Percentiles rank a stretch among this genome's conserved stretches.
phyloP scores from a whole-genome alignment of 176 grass and related monocot species.

The Zizania latifolia region DNA sequence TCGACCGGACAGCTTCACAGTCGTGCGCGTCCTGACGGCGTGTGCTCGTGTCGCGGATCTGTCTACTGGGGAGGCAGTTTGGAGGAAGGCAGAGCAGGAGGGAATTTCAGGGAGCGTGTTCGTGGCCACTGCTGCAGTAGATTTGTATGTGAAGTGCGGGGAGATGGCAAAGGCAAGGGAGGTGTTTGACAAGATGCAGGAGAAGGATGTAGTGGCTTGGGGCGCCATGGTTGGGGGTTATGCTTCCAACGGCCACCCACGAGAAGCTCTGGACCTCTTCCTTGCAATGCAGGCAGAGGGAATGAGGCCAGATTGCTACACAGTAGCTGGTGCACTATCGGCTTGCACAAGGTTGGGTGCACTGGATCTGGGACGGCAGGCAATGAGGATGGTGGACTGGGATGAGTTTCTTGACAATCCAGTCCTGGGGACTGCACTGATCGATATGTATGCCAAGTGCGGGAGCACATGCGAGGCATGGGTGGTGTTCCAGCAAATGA shows the following conservation, averaged over 20 bases:
- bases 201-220: slow-evolving; percentile 54
- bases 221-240: slow-evolving; percentile 62
- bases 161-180: slow-evolving; percentile 38
- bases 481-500: slow-evolving; percentile 49
- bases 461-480: slow-evolving; percentile 44
- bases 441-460: slow-evolving; percentile 71
- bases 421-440: slow-evolving; percentile 54
- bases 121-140: slow-evolving; percentile 42
- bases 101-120: slow-evolving; percentile 31
- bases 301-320: slow-evolving; percentile 42
- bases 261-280: slow-evolving; percentile 51
- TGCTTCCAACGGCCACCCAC: slow-evolving; percentile 48
- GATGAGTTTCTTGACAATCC: slow-evolving; percentile 50
- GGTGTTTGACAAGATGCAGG: slow-evolving; percentile 48
- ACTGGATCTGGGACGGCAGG: slow-evolving; percentile 39
- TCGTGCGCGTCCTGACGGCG: slow-evolving; percentile 41
- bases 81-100: slow-evolving; percentile 19
- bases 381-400: slow-evolving; percentile 13
- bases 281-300: slow-evolving; percentile 42
- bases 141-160: slow-evolving; percentile 60
- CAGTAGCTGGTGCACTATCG: slow-evolving; percentile 43
- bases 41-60: slow-evolving; percentile 43
- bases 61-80: slow-evolving; percentile 31
- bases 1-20: slow-evolving; percentile 47
- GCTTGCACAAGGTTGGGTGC: slow-evolving; percentile 55